Evolutionary conservation across 192 early-diverging fungal species (phyloP).

Genomic region (Dispira parvispora): DNA sequence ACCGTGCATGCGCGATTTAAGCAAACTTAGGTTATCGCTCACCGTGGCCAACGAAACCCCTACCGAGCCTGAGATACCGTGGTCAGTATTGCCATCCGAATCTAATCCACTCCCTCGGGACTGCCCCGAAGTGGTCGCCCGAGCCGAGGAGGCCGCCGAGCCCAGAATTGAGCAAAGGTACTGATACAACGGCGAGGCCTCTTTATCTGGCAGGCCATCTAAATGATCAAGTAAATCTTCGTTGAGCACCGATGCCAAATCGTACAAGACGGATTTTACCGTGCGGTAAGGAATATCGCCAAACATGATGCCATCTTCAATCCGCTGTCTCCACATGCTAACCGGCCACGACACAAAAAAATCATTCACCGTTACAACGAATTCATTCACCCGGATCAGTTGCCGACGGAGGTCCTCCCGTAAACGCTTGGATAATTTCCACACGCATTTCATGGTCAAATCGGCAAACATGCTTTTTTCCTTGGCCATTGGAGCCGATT

Average conservation of each 20-base stretch:
- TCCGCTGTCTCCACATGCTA: slow-evolving; percentile 70
- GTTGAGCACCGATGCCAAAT: slow-evolving; percentile 50
- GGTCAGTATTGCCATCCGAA: not conserved
- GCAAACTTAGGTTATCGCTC: not conserved
- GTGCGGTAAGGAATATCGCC: slow-evolving; percentile 92
- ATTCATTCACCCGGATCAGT: slow-evolving; percentile 38
- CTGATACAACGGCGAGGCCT: not conserved
- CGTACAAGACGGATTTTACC: slow-evolving; percentile 78
- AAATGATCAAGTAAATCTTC: slow-evolving; percentile 39
- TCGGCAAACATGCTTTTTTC: slow-evolving; percentile 64
- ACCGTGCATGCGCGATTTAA: not conserved
- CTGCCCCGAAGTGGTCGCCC: not conserved
- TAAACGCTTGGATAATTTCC: slow-evolving; percentile 85
- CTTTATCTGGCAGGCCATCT: slow-evolving; percentile 37
- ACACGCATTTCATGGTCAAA: slow-evolving; percentile 89
- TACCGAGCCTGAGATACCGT: not conserved
- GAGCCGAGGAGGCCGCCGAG: not conserved
- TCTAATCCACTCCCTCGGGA: not conserved
- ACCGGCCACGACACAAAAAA: slow-evolving; percentile 74
- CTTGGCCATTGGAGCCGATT: slow-evolving; percentile 25
- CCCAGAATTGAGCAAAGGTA: not conserved
- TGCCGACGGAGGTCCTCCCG: slow-evolving; percentile 44
- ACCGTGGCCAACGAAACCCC: not conserved
- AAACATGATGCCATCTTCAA: slow-evolving; percentile 48
- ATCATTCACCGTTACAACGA: slow-evolving; percentile 61